phyloP scores from a whole-genome alignment of 1,284 basidiomycete species.

The Trametes sp. region DNA sequence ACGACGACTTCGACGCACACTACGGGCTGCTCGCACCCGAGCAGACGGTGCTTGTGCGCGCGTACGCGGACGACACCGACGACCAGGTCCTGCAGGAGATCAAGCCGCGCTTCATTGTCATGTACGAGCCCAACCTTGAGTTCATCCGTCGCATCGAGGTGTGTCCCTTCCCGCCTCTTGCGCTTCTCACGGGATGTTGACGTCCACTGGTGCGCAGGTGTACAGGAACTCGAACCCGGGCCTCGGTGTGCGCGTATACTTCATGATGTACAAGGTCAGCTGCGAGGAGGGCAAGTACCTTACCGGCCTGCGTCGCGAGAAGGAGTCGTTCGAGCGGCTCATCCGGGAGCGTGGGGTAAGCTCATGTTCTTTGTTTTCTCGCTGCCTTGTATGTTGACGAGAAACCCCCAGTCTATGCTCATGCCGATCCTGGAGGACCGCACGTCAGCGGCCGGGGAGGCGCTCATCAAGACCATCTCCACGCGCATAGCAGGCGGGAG shows the following conservation, averaged over 20 bases:
- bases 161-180: slow-evolving; percentile 67
- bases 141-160: slow-evolving; percentile 95
- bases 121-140: slow-evolving; percentile 95
- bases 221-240: slow-evolving; percentile 86
- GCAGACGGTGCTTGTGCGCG: slow-evolving; percentile 85
- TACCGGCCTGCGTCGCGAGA: slow-evolving; percentile 88
- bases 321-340: slow-evolving; percentile 92
- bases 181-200: slow-evolving; percentile 1
- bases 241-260: slow-evolving; percentile 90
- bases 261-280: slow-evolving; percentile 92
- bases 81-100: slow-evolving; percentile 90
- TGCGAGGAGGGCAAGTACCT: slow-evolving; percentile 97
- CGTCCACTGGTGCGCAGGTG: slow-evolving; percentile 56
- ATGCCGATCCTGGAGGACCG: slow-evolving; percentile 88
- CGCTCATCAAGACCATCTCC: slow-evolving; percentile 86
- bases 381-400: not conserved
- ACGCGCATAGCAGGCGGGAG: slow-evolving; percentile 89
- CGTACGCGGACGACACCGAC: slow-evolving; percentile 93
- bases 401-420: slow-evolving; percentile 78
- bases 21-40: slow-evolving; percentile 87
- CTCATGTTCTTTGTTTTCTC: slow-evolving; percentile 24
- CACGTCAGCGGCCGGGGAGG: slow-evolving; percentile 53
- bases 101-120: slow-evolving; percentile 90
- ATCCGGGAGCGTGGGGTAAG: slow-evolving; percentile 92
- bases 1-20: slow-evolving; percentile 75